Evolutionary conservation across 2,329 filamentous ascomycete species (phyloP).

Genomic region (Graphilbum ipis-grandicollis): DNA sequence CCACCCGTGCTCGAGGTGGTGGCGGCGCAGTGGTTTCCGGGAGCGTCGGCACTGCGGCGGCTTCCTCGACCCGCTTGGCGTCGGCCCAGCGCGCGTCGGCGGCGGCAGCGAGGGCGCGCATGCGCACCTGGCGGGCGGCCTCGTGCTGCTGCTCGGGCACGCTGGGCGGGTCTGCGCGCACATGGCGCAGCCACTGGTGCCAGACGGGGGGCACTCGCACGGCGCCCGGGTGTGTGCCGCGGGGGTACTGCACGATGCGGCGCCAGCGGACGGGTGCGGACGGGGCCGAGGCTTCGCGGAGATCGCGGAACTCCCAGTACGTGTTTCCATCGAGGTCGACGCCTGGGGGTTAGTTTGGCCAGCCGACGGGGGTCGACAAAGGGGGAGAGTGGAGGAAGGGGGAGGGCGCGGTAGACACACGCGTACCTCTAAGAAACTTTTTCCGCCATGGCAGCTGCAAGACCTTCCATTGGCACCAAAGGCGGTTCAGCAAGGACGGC

Average conservation of each 20-base stretch:
- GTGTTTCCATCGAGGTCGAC: slow-evolving; percentile 49
- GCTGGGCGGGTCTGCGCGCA: slow-evolving; percentile 33
- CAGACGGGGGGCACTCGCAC: slow-evolving; percentile 42
- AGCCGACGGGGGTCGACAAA: not conserved
- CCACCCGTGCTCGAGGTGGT: not conserved
- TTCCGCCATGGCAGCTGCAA: slow-evolving; percentile 43
- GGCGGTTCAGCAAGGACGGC: slow-evolving; percentile 19
- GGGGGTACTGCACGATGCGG: slow-evolving; percentile 43
- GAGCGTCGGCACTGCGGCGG: no score
- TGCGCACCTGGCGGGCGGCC: slow-evolving; percentile 29
- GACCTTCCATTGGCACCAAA: slow-evolving; percentile 46
- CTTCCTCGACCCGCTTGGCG: slow-evolving; percentile 23
- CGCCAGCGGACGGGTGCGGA: slow-evolving; percentile 27
- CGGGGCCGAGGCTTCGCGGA: slow-evolving; percentile 14
- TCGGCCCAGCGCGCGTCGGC: slow-evolving; percentile 45
- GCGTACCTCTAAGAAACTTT: slow-evolving; percentile 9
- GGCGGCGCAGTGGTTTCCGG: not conserved
- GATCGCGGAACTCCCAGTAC: slow-evolving; percentile 49
- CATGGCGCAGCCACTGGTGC: slow-evolving; percentile 54
- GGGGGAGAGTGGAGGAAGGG: not conserved
- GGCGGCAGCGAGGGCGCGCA: slow-evolving; percentile 38
- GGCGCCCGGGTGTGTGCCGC: slow-evolving; percentile 32
- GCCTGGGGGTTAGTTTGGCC: slow-evolving; percentile 25
- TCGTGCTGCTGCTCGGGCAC: slow-evolving; percentile 40
- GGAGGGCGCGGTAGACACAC: not conserved